Percentiles rank a stretch among this genome's conserved stretches.
These are phyloP conservation scores for Fomitopsis pinicola DNA, from an alignment of 1,284 basidiomycete species.

Conservation along the genomic window DNA sequence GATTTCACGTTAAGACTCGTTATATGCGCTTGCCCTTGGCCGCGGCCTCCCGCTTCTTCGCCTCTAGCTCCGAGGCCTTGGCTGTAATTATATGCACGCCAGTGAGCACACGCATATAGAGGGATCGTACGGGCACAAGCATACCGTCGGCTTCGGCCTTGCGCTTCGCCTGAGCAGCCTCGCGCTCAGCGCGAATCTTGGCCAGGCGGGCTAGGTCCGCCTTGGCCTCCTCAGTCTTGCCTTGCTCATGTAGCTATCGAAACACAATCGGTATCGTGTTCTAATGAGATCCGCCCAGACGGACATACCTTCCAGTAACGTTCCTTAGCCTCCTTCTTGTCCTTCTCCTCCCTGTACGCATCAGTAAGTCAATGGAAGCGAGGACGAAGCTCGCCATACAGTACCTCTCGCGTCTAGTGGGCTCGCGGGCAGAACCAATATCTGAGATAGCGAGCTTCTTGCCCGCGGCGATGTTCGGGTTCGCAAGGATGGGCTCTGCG, in stretches of 20 bases:
- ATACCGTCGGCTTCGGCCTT: constrained; percentile 81
- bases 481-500: constrained; percentile 25
- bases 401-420: constrained; percentile 25
- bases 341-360: constrained; percentile 74
- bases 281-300: neutral
- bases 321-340: constrained; percentile 85
- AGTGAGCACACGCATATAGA: neutral
- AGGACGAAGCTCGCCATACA: neutral
- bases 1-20: neutral
- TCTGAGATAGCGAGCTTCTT: constrained; percentile 25
- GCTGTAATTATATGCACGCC: constrained; percentile 26
- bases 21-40: constrained; percentile 17
- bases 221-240: constrained; percentile 89
- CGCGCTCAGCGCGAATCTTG: constrained; percentile 82
- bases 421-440: constrained; percentile 23
- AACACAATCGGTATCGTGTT: neutral
- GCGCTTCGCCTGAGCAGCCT: constrained; percentile 79
- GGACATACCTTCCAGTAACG: constrained; percentile 73
- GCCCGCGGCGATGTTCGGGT: constrained; percentile 27
- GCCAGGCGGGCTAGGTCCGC: constrained; percentile 82
- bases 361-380: neutral
- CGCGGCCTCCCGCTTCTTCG: constrained; percentile 31
- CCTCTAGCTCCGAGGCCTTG: constrained; percentile 40
- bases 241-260: constrained; percentile 59
- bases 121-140: constrained; percentile 28